These are phyloP conservation scores for Populus nigra DNA, from an alignment of 345 rosid genomes.

Conservation along the genomic window DNA sequence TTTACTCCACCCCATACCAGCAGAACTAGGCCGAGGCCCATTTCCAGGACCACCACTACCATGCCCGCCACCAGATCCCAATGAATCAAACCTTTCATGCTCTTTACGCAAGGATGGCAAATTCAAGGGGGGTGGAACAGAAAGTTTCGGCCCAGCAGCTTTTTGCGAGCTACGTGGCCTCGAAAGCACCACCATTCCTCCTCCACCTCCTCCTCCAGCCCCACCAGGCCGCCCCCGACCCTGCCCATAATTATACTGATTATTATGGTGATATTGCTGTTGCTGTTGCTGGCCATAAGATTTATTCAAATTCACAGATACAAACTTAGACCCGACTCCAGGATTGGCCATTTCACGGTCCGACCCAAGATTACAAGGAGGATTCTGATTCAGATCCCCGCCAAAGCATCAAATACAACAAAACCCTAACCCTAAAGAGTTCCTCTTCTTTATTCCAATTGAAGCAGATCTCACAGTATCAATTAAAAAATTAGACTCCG, in stretches of 20 bases:
- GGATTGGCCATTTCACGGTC: conserved; percentile 85
- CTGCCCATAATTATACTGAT: conserved; percentile 25
- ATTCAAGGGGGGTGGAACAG: conserved; percentile 99
- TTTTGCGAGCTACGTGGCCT: conserved; percentile 93
- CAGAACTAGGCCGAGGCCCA: conserved; percentile 75
- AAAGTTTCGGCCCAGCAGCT: conserved; percentile 75
- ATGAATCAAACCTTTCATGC: conserved; percentile 75
- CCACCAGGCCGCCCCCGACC: conserved; percentile 50
- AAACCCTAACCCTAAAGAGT: conserved; percentile 4
- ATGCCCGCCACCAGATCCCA: conserved; percentile 57
- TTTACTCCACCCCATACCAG: conserved; percentile 88
- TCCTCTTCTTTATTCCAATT: not conserved
- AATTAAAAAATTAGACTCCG: not conserved
- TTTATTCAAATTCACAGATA: conserved; percentile 82
- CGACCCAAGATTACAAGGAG: conserved; percentile 33
- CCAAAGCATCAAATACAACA: conserved; percentile 57
- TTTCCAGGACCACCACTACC: conserved; percentile 64
- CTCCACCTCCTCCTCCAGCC: conserved; percentile 53
- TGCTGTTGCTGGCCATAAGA: conserved; percentile 72
- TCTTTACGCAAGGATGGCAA: conserved; percentile 88
- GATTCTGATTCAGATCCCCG: conserved; percentile 55
- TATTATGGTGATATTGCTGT: conserved; percentile 43
- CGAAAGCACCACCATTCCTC: conserved; percentile 89
- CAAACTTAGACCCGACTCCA: conserved; percentile 73
- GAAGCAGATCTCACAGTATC: conserved; percentile 12